Evolutionary conservation across 2,329 filamentous ascomycete genomes (phyloP), one percentile per base, ranked within the genome.

Genomic region (Fusarium phyllophilum): DNA sequence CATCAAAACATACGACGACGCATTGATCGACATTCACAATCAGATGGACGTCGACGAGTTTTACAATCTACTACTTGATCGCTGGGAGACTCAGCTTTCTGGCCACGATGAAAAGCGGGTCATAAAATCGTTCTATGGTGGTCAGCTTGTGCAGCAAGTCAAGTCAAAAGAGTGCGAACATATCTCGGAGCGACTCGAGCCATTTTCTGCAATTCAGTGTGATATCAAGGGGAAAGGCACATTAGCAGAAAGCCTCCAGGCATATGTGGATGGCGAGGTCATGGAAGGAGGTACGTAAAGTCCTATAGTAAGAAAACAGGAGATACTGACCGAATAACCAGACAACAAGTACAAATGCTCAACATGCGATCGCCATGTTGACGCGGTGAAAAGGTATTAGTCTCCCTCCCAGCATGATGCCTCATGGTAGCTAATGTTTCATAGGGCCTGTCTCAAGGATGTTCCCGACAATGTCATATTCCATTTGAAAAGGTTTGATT

Each of bases 41-140:
- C 96, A 99, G 82, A 98, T 99, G 94, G 96, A 99, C 80, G 96
- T 98, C 10, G 96, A 98, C 76, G 95, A 98, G 80, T 99, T 98
- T 80, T 98, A 97, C 84, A 97, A 96, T 78, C 88, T 97, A 9
- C 88, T 99, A 0, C 96, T 98, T 77, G 95, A 97, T 81, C 90
- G 95, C 33, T 95, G 95, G 89, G 97, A 99, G 80, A 89, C 90
- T 14, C 94, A 97, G 78, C 90, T 98, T 73, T 82, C 88, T 24
- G 88, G 89, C 15, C 82, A 86, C 5, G 87, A 90, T n/a, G 89
- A 90, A 39, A 97, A 94, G 82, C 91, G 89, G 72, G 84, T 83
- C 29, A 92, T 99, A 73, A 90, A 93, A 56, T 91, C 91, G 0
- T 96, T 98, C 78, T 99, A 96, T 79, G 95, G 95, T 1, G 96